A percentile compares a stretch with the other conserved stretches of the same genome.
These are phyloP conservation scores for Candida pseudoviswanathii DNA, from an alignment of 1,139 yeast genomes.

Conservation along the genomic window DNA sequence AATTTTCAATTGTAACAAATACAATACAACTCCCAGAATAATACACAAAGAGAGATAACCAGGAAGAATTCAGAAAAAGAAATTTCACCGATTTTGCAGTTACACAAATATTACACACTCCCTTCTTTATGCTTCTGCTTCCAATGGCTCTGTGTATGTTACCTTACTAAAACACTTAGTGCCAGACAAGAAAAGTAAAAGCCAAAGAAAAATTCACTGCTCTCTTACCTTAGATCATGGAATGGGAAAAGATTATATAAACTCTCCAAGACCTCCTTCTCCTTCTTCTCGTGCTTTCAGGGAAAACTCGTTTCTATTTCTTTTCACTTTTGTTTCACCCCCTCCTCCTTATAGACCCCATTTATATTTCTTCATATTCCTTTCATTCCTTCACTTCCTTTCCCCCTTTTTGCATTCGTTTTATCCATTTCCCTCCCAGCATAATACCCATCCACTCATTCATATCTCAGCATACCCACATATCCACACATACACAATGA, in stretches of 20 bases:
- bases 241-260: not conserved
- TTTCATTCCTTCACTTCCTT: not conserved
- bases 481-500: not conserved
- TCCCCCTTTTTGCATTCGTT: conserved; percentile 1
- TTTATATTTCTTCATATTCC: not conserved
- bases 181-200: not conserved
- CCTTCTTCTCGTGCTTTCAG: not conserved
- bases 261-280: not conserved
- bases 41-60: not conserved
- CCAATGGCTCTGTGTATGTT: not conserved
- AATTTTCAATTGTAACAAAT: conserved; percentile 1
- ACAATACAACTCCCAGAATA: not conserved
- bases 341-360: not conserved
- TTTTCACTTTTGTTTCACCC: not conserved
- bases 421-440: not conserved
- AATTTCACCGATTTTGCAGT: conserved; percentile 2
- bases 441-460: not conserved
- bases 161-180: not conserved
- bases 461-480: not conserved
- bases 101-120: not conserved
- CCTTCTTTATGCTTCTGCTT: too few species aligned
- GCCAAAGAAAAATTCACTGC: not conserved
- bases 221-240: not conserved
- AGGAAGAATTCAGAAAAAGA: not conserved
- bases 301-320: not conserved